These are phyloP conservation scores for Botrytis fragariae DNA, from an alignment of 2,329 filamentous ascomycete species.

Conservation along the genomic window DNA sequence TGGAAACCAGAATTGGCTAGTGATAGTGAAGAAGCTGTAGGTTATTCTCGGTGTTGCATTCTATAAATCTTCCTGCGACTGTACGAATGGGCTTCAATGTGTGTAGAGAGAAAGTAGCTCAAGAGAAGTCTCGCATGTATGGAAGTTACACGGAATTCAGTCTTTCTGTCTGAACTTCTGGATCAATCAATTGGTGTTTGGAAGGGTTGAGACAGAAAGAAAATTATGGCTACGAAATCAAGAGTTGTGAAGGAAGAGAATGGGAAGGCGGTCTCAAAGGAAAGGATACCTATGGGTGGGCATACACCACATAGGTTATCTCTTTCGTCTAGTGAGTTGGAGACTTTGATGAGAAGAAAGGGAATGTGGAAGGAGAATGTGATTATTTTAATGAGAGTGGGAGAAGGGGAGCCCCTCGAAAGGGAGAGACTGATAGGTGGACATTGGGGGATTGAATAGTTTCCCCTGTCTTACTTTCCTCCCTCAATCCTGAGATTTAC, in stretches of 20 bases:
- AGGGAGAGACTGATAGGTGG: too few relatives aligned
- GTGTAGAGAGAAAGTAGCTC: background rate
- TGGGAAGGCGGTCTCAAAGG: background rate
- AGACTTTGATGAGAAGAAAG: background rate
- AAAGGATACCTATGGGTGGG: background rate
- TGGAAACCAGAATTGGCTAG: slow-evolving; percentile 78
- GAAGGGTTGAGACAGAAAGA: background rate
- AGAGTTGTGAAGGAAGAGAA: background rate
- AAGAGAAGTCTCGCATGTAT: slow-evolving; percentile 3
- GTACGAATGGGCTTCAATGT: background rate
- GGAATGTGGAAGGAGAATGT: background rate
- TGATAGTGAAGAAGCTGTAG: slow-evolving; percentile 73
- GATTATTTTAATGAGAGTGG: background rate
- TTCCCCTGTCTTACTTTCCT: background rate
- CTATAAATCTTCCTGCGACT: background rate
- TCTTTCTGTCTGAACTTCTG: background rate
- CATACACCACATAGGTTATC: background rate
- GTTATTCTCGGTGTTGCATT: slow-evolving; percentile 31
- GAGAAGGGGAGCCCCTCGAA: background rate
- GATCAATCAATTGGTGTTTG: background rate
- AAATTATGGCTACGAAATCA: background rate
- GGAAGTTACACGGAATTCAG: background rate
- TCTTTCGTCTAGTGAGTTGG: background rate
- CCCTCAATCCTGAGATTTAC: background rate
- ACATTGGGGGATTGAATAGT: background rate